Evolutionary conservation across 2,329 filamentous ascomycete species (phyloP).

Genomic region (Aureobasidium sp.): DNA sequence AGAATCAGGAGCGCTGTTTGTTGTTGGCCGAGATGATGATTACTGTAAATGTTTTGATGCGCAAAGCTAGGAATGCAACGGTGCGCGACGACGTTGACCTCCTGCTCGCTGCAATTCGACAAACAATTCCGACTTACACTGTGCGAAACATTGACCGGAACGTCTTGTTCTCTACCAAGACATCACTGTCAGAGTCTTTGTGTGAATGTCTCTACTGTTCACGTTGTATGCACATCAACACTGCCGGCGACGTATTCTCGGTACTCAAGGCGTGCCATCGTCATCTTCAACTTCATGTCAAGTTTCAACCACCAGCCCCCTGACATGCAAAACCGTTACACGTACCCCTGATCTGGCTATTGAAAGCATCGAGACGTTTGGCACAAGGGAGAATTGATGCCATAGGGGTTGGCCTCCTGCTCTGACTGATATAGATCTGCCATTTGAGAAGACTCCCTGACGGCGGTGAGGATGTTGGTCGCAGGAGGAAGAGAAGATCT

Average conservation of each 20-base stretch:
- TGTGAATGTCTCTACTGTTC: not conserved
- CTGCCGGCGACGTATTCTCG: not conserved
- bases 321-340: slow-evolving; percentile 7
- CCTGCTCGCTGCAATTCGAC: slow-evolving; percentile 12
- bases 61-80: slow-evolving; percentile 15
- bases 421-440: not conserved
- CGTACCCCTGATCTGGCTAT: slow-evolving; percentile 4
- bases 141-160: not conserved
- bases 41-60: slow-evolving; percentile 11
- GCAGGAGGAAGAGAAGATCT: not conserved
- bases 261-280: slow-evolving; percentile 2
- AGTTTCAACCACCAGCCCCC: slow-evolving; percentile 4
- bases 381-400: not conserved
- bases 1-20: slow-evolving; percentile 13
- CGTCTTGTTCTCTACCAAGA: not conserved
- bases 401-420: not conserved
- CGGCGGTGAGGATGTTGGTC: not conserved
- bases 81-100: slow-evolving; percentile 12
- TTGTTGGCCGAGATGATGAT: slow-evolving; percentile 12
- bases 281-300: slow-evolving; percentile 8
- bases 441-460: not conserved
- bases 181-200: not conserved
- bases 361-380: not conserved
- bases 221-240: not conserved
- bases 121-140: not conserved